These are phyloP conservation scores for Colletotrichum tropicicola DNA, from an alignment of 2,329 filamentous ascomycete species.

Conservation along the genomic window DNA sequence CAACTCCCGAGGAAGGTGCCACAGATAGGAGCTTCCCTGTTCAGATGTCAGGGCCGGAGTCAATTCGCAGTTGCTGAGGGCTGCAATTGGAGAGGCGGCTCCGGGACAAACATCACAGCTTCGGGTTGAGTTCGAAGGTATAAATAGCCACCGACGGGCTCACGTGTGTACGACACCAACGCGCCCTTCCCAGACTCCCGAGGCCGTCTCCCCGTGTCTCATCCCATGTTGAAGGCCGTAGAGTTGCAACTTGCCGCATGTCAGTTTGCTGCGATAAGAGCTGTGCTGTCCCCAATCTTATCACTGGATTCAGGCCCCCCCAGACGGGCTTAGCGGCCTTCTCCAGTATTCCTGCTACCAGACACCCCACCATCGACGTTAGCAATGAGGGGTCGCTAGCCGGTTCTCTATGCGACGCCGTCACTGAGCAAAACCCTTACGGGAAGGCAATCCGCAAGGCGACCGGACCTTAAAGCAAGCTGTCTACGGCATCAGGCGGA, in stretches of 20 bases:
- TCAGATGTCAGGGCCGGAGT: not conserved
- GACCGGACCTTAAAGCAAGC: not conserved
- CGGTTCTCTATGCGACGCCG: not conserved
- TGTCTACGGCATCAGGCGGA: not conserved
- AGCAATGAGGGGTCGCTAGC: conserved; percentile 13
- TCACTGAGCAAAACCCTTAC: not conserved
- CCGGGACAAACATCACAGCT: not conserved
- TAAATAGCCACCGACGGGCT: not conserved
- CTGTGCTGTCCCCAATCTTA: conserved; percentile 1
- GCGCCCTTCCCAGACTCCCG: not conserved
- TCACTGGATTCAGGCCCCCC: conserved; percentile 1
- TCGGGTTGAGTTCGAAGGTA: not conserved
- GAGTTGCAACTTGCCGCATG: conserved; percentile 23
- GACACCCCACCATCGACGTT: conserved; percentile 22
- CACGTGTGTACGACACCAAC: not conserved
- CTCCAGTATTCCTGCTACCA: not conserved
- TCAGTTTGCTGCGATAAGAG: conserved; percentile 16
- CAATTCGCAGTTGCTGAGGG: not conserved
- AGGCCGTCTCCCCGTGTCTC: conserved; percentile 12
- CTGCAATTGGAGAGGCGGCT: not conserved
- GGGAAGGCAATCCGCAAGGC: not conserved
- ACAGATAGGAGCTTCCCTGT: not conserved
- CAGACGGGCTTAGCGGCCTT: conserved; percentile 12
- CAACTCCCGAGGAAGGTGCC: not conserved
- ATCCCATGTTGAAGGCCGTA: conserved; percentile 9